Conservation (phyloP, 805 yeast species). For the Komagataella ulmi region DNA sequence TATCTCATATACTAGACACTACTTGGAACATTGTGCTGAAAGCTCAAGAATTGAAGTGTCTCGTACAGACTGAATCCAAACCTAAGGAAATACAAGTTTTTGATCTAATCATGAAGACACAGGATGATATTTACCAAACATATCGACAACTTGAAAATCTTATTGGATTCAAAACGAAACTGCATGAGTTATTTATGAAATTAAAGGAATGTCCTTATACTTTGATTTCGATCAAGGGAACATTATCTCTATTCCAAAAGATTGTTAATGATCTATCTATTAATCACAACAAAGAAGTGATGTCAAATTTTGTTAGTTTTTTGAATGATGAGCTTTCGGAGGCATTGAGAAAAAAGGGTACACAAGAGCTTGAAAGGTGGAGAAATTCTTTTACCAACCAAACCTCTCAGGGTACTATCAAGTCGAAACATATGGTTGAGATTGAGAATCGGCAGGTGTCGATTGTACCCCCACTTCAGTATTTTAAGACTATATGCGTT, state of each 20-base stretch:
- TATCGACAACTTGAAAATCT: slow-evolving; percentile 1
- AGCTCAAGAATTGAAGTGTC: slow-evolving; percentile 30
- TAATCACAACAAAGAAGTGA: background rate
- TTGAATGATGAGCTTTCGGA: background rate
- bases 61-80: slow-evolving; percentile 7
- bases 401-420: background rate
- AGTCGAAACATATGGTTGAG: slow-evolving; percentile 7
- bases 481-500: slow-evolving; percentile 2
- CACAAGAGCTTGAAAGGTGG: background rate
- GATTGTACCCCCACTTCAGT: slow-evolving; percentile 11
- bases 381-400: background rate
- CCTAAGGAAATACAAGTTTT: background rate
- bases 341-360: background rate
- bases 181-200: background rate
- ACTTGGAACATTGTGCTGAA: slow-evolving; percentile 42
- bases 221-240: background rate
- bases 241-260: background rate
- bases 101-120: background rate
- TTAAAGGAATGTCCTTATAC: background rate
- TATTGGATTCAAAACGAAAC: background rate
- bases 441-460: slow-evolving; percentile 13
- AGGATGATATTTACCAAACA: background rate
- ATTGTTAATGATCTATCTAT: background rate
- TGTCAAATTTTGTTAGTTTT: background rate
- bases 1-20: slow-evolving; percentile 22